Base-by-base conservation (phyloP, 768 basidiomycete genomes). In the Russula virescens region DNA sequence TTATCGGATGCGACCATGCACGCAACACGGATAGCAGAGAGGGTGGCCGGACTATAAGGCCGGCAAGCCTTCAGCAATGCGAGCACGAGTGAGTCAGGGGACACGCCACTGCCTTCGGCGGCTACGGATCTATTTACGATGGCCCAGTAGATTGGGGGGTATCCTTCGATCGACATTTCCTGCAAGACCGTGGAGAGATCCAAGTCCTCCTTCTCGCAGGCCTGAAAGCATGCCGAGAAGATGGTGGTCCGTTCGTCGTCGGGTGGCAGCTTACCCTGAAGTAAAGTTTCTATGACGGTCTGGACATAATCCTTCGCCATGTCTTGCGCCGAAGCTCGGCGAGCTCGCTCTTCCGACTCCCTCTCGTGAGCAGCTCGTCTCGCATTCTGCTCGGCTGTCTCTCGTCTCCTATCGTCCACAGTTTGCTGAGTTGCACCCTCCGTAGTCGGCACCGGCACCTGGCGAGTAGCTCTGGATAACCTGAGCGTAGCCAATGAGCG, bases 91-190 rank as follows among this genome's bases (percentile, higher is more conserved):
- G 64, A 53, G 47, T 59, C 64, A 6, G 42, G 13, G 13, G 81
- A 71, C 3, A 55, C 53, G 13, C 46, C 26, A 3, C 51, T 5
- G 46, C 19, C 70, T 61, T 10, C 63, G n/a, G 54, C 48, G 14
- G 45, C 67, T 61, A 10, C 76, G 69, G 10, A 77, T 78, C 61
- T 85, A 86, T 64, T 66, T 23, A 89, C 72, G 65, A 89, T 83
- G 0, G 83, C 83, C 89, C 89, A 90, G 66, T 89, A 89, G 6
- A 90, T 68, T 0, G 86, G 83, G 0, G 84, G 84, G 66, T 85
- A 85, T 0, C 75, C 76, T 67, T 88, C 88, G 38, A 89, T 82
- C 7, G 74, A 81, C 40, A 72, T 79, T 56, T 88, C 83, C 68
- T 88, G 88, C 0, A 90, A 73, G n/a, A 89, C 69, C 0, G 75